Base-by-base conservation (phyloP, 1,139 yeast genomes). In the Saccharomyces pastorianus region DNA sequence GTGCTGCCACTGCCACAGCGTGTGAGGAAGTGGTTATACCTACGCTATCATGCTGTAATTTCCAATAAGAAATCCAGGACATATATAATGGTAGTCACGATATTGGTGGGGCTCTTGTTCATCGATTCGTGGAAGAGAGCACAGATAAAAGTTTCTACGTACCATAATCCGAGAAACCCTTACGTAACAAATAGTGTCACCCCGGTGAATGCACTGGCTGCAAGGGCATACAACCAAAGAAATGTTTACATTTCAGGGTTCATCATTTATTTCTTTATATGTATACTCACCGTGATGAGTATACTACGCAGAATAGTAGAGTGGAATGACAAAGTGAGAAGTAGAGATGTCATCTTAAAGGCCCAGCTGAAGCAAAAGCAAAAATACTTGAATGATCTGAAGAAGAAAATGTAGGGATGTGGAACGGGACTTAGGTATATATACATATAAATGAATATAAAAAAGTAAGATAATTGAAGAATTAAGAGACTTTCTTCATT, bases 241-340 rank as follows among this genome's bases (percentile, higher is more conserved):
- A 85, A 85, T 63, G 73, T 84, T 59, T 85, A 85, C 67, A 77
- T 85, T 56, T 79, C 85, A 14, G 91, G 90, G 2, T 88, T 88
- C 6, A 83, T 84, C 3, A 68, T 84, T 58, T 84, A 83, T 67
- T 76, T 83, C 59, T 77, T 75, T 57, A 60, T 82, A 52, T 83
- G 87, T 4, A 81, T 84, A 55, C 76, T 75, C 52, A 83, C 85
- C 7, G 82, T 83, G 48, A 73, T 79, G 58, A 73, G 79, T 42
- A 75, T 84, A 53, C 74, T 84, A 49, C 76, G 75, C 60, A 81
- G 83, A 64, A 71, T 83, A 68, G 83, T 83, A 46, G 73, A 74
- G 60, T 84, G 83, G 67, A 82, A 83, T 66, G 73, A 75, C 61
- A 31, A 6, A 13, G 34, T 31, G 34, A 31, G 4, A 31, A 31